Evolutionary conservation across 139 green algal genomes (phyloP), one percentile per base, ranked within the genome.

Genomic region (Spirogloea muscicola): DNA sequence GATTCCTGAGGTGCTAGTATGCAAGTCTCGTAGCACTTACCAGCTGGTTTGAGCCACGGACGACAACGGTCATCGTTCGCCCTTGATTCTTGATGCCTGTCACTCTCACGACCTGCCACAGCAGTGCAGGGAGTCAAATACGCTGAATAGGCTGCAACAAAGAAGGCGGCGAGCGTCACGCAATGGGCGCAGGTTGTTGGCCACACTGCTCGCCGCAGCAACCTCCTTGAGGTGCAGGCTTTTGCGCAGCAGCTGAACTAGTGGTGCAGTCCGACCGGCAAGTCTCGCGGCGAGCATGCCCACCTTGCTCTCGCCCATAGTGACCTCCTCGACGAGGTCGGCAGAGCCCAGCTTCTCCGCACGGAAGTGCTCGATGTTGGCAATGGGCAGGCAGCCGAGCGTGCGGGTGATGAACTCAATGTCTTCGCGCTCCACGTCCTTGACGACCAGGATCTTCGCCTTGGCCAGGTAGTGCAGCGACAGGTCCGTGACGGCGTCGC

Each of bases 391-490:
- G 85, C 90, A 97, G 85, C 88, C 81, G 57, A 97, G 84, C n/a
- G 91, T 95, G 79, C 97, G 96, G 87, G 78, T 89, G 76, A 99
- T 95, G 87, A 97, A 97, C 84, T 98, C 95, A 39, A 99, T 96
- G 70, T 99, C 93, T n/a, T 96, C 90, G 3, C 95, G 87, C 87
- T 98, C 95, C 44, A 99, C 88, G 77, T 98, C 93, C 75, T 88
- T 87, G 1, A 99, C 85, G 44, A 99, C 95, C 87, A 98, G 91
- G 86, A 99, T 99, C 89, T 99, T 99, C 27, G 95, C 95, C 75
- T 87, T 87, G 44, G 84, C 92, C 82, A 99, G 85, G 84, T 99
- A 99, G 79, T 99, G 95, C 65, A 98, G 85, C 10, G 90, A 90
- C 7, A 99, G 88, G 75, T 99, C 95, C 10, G 94, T 97, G 27